These are phyloP conservation scores for Volvox carteri DNA, from an alignment of 163 green algal species.

Conservation along the genomic window DNA sequence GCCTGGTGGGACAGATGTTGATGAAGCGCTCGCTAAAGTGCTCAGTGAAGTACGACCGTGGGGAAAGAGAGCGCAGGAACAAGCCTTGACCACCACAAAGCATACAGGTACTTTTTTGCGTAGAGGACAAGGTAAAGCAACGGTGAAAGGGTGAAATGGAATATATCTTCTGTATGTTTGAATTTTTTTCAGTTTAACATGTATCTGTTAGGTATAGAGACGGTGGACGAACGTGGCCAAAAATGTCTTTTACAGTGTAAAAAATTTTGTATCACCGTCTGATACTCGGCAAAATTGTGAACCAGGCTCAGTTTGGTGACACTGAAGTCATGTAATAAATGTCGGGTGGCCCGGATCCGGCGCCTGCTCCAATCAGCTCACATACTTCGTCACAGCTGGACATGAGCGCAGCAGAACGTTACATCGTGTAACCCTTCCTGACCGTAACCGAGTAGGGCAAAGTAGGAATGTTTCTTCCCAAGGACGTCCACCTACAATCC, in stretches of 20 bases:
- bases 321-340: no score
- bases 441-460: neutral
- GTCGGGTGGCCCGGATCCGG: no score
- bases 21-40: conserved; percentile 41
- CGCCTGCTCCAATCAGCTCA: no score
- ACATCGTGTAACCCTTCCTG: no score
- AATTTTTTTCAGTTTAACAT: no score
- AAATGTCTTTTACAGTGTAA: no score
- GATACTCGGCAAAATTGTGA: no score
- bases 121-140: neutral
- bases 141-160: conserved; percentile 3
- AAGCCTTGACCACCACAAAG: conserved; percentile 35
- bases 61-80: conserved; percentile 21
- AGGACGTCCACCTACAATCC: conserved; percentile 26
- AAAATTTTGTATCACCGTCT: no score
- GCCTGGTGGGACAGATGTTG: neutral
- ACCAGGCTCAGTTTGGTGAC: no score
- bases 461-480: conserved; percentile 22
- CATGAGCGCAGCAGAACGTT: no score
- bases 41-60: conserved; percentile 54
- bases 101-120: conserved; percentile 34
- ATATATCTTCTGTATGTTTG: no score
- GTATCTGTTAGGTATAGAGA: neutral
- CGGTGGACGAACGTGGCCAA: neutral
- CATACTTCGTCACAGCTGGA: no score